Evolutionary conservation across 164 flowering plant genomes (phyloP).

Genomic region (Warburgia ugandensis): DNA sequence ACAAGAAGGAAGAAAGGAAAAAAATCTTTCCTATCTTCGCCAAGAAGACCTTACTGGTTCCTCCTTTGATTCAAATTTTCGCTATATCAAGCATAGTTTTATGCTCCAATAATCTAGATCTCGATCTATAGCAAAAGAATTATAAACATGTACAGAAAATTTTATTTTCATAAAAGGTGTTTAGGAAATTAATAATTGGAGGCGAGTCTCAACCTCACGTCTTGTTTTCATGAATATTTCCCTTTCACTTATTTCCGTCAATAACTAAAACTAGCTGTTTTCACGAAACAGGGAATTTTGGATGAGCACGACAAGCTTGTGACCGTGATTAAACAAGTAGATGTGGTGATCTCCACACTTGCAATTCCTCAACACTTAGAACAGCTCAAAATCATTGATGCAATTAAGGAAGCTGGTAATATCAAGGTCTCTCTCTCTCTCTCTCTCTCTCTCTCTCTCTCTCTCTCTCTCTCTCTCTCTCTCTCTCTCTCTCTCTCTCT

Average conservation of each 20-base stretch:
- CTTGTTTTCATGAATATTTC: no score
- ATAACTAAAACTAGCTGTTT: neutral
- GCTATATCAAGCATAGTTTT: no score
- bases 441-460: neutral
- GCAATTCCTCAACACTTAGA: constrained; percentile 26
- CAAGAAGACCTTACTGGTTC: no score
- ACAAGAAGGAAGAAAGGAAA: no score
- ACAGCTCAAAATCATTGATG: constrained; percentile 32
- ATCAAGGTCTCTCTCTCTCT: constrained; percentile 25
- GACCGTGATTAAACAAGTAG: constrained; percentile 18
- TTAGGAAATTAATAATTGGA: no score
- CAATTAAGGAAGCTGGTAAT: constrained; percentile 36
- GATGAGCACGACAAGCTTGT: constrained; percentile 32
- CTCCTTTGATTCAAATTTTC: no score
- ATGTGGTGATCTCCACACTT: constrained; percentile 33
- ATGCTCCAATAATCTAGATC: no score
- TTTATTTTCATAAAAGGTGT: no score
- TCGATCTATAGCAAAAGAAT: no score
- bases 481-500: neutral
- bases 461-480: constrained; percentile 1
- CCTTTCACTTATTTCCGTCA: neutral
- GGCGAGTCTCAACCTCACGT: no score
- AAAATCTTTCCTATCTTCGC: no score
- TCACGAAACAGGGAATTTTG: constrained; percentile 24
- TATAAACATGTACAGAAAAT: no score